phyloP scores from a whole-genome alignment of 106 monocot species.

The Phalaenopsis aphrodite region DNA sequence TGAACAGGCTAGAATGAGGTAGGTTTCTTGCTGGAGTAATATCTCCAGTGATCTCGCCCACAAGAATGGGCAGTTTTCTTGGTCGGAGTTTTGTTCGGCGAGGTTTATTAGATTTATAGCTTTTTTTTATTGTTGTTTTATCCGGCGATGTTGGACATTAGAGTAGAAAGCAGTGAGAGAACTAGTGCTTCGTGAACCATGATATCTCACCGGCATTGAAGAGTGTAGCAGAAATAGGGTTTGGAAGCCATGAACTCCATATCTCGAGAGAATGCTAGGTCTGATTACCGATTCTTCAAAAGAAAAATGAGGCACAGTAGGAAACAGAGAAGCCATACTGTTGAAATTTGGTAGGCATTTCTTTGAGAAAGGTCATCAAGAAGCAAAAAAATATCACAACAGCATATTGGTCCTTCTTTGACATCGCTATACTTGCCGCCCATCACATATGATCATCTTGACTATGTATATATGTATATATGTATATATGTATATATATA shows the following conservation, averaged over 20 bases:
- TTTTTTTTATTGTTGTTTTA: constrained; percentile 10
- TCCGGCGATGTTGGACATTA: constrained; percentile 37
- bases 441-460: too few relatives aligned
- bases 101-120: constrained; percentile 6
- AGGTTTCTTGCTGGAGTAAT: constrained; percentile 40
- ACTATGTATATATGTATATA: too few relatives aligned
- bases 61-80: constrained; percentile 68
- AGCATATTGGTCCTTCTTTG: constrained; percentile 9
- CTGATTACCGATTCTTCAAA: constrained; percentile 52
- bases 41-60: constrained; percentile 86
- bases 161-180: constrained; percentile 58
- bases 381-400: constrained; percentile 59
- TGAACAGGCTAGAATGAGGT: constrained; percentile 35
- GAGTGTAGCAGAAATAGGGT: constrained; percentile 74
- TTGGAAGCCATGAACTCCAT: constrained; percentile 81
- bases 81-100: constrained; percentile 14
- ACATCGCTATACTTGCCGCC: not conserved
- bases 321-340: constrained; percentile 48
- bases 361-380: constrained; percentile 61
- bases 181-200: constrained; percentile 50
- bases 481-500: too few relatives aligned
- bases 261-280: constrained; percentile 64
- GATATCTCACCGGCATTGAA: constrained; percentile 66
- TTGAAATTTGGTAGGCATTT: constrained; percentile 29
- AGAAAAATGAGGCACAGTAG: constrained; percentile 36